Evolutionary conservation across 352 stramenopile genomes (phyloP).

Genomic region (Globisporangium barbulae): DNA sequence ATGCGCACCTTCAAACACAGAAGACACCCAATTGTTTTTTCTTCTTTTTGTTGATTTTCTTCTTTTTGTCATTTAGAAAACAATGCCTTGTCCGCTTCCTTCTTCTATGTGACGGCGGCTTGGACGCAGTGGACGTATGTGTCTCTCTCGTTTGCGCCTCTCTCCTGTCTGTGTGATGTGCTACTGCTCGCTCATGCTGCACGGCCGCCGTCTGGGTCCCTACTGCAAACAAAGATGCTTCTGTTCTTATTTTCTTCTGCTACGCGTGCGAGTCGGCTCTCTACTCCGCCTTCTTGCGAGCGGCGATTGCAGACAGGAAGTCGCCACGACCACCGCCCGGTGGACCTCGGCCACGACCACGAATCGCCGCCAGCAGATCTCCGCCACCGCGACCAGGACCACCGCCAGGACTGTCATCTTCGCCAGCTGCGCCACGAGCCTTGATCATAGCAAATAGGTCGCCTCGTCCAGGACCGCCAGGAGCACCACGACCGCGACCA

Average conservation of each 20-base stretch:
- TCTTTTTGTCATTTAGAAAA: conserved; percentile 8
- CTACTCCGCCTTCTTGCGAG: conserved; percentile 53
- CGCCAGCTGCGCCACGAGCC: conserved; percentile 24
- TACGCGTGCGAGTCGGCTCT: background rate
- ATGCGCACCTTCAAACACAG: background rate
- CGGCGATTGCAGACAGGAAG: conserved; percentile 54
- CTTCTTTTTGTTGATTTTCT: conserved; percentile 9
- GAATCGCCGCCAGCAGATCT: conserved; percentile 59
- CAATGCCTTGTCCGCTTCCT: conserved; percentile 2
- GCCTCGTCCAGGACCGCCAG: conserved; percentile 39
- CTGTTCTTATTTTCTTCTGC: conserved; percentile 2
- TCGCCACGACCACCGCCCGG: conserved; percentile 37
- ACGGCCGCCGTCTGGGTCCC: conserved; percentile 6
- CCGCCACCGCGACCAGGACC: conserved; percentile 30
- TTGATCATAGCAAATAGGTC: conserved; percentile 75
- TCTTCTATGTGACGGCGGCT: conserved; percentile 7
- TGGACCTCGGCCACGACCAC: conserved; percentile 35
- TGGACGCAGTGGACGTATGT: background rate
- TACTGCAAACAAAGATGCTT: conserved; percentile 20
- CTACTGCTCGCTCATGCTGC: background rate
- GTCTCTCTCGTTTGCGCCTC: conserved; percentile 4
- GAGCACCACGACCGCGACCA: conserved; percentile 43
- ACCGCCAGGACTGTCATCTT: conserved; percentile 23
- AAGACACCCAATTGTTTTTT: conserved; percentile 1
- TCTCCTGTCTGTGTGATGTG: conserved; percentile 1